Base-by-base conservation (phyloP, 2,329 filamentous ascomycete genomes). In the Orbilia javanica region DNA sequence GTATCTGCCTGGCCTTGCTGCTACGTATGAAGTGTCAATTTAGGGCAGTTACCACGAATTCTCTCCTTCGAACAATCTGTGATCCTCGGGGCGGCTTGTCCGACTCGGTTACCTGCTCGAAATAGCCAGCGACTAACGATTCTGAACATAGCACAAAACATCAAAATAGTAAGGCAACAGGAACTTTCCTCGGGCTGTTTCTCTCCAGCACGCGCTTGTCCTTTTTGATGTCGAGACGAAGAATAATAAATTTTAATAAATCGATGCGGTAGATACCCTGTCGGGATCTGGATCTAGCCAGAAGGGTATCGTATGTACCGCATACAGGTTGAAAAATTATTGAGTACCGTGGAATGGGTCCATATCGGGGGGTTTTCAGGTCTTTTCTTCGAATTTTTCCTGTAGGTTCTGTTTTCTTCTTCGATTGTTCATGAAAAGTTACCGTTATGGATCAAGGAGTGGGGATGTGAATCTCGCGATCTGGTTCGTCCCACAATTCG, bases 391-490 rank as follows among this genome's bases (percentile, higher is more conserved):
- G 27, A 53, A 42, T 62, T 60, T 73, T 76, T 69, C 52, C 36
- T 46, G 25, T 36, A 39, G 46, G 44, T 50, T 66, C 63, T 70
- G 65, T 76, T 60, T 60, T 60, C 31, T 42, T 39, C n/a, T 36
- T 29, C 31, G 8, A 53, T 42, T 52, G 48, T 52, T 53, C 63
- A 25, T 57, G 70, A 67, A 66, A 70, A 25, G 65, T 52, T 71
- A 77, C 66, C 60, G 73, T 77, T 71, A 71, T 60, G 60, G 73
- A 66, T 71, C 39, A 62, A 63, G 60, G 57, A 65, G 73, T 77
- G 73, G 73, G 73, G 73, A 77, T 66, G 60, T 66, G 73, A 77
- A 67, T 77, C 73, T 77, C 66, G 73, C 73, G 73, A 77, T 77
- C 73, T 77, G 73, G 73, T 77, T 77, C 73, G 73, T 77, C 73